A percentile compares a stretch with the other conserved stretches of the same genome.
Conservation (phyloP, 108 stramenopile genomes). For the Fragilariopsis cylindrus region DNA sequence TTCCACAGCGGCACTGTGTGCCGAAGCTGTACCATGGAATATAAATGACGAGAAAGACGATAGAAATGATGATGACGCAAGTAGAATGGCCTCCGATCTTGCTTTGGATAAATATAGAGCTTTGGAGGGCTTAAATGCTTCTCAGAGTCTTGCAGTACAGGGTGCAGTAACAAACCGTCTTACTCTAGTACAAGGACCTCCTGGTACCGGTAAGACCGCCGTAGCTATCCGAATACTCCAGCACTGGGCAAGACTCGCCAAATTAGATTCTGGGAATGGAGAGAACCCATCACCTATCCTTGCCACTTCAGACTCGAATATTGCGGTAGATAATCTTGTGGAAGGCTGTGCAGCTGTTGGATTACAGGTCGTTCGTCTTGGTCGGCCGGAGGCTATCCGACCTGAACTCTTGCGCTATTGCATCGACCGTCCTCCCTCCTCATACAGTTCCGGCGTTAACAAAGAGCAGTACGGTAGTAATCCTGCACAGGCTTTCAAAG, state of each 20-base stretch:
- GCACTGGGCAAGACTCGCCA: constrained; percentile 83
- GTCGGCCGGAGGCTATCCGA: constrained; percentile 90
- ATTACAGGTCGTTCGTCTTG: constrained; percentile 88
- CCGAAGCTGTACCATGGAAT: constrained; percentile 81
- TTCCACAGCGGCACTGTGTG: constrained; percentile 85
- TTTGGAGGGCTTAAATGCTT: constrained; percentile 84
- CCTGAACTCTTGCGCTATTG: constrained; percentile 89
- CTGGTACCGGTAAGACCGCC: constrained; percentile 85
- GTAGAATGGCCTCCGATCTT: constrained; percentile 63
- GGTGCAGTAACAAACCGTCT: constrained; percentile 86
- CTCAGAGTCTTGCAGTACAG: constrained; percentile 87
- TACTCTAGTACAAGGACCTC: constrained; percentile 89
- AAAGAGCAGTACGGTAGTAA: constrained; percentile 8
- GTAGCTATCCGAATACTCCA: constrained; percentile 89
- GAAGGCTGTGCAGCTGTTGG: constrained; percentile 93
- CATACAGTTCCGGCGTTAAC: constrained; percentile 41
- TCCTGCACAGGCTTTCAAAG: constrained; percentile 67
- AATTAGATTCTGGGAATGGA: constrained; percentile 50
- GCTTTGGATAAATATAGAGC: constrained; percentile 84
- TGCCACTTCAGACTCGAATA: constrained; percentile 93
- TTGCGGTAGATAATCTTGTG: constrained; percentile 97
- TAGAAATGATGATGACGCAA: constrained; percentile 53
- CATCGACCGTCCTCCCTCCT: constrained; percentile 76
- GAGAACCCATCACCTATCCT: constrained; percentile 75
- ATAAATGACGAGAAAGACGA: constrained; percentile 57